Percentiles rank a stretch among this genome's conserved stretches.
These are phyloP conservation scores for Telfairia occidentalis DNA, from an alignment of 331 rosid genomes.

Conservation along the genomic window DNA sequence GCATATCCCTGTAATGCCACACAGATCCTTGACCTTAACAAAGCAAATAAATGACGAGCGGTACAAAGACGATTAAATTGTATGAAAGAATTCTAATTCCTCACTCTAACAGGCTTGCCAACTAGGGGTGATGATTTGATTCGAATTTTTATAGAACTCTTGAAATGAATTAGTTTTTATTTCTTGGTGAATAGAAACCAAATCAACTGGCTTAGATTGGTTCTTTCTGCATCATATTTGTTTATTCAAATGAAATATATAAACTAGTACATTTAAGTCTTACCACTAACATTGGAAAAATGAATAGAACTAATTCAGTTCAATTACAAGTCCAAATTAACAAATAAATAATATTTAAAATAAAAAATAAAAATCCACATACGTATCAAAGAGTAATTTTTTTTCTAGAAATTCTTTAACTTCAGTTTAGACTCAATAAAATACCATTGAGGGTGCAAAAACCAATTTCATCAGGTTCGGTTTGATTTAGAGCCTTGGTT, in stretches of 20 bases:
- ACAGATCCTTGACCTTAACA: not conserved
- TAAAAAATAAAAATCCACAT: not conserved
- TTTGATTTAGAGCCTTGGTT: too few species aligned
- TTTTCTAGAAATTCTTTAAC: not conserved
- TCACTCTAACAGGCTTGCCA: not conserved
- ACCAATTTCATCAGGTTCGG: too few species aligned
- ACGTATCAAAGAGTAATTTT: not conserved
- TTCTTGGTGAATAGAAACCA: not conserved
- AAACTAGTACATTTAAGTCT: not conserved
- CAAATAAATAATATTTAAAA: not conserved
- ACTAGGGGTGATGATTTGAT: not conserved
- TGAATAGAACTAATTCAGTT: not conserved
- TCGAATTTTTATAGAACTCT: not conserved
- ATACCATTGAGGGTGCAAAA: not conserved
- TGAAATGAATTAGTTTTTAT: not conserved
- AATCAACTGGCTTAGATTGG: not conserved
- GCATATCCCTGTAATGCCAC: slow-evolving; percentile 60
- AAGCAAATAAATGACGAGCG: not conserved
- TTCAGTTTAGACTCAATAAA: not conserved
- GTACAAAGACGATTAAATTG: not conserved
- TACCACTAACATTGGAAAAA: not conserved
- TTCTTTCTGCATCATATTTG: not conserved
- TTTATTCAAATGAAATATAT: not conserved
- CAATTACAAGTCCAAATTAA: not conserved
- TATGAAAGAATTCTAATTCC: not conserved